A percentile compares a stretch with the other conserved stretches of the same genome.
Evolutionary conservation across 495 filamentous ascomycete species (phyloP).

Genomic region (Podospora conica): DNA sequence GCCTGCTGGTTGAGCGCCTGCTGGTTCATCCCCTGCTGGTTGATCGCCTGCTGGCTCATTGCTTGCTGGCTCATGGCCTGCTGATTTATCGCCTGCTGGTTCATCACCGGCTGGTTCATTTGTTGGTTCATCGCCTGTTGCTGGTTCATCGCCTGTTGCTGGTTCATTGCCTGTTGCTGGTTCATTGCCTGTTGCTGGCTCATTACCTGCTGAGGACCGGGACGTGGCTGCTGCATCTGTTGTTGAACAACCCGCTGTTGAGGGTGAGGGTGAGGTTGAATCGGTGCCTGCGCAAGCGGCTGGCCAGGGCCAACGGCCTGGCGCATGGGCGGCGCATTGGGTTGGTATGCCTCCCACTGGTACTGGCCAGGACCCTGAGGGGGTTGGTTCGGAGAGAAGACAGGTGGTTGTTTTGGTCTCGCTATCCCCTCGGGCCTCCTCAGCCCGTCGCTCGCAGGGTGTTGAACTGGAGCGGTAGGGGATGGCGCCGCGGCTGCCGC

Average conservation of each 20-base stretch:
- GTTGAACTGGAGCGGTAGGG: slow-evolving; percentile 6
- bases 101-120: not conserved
- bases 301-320: slow-evolving; percentile 15
- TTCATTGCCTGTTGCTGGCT: slow-evolving; percentile 6
- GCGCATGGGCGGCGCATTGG: slow-evolving; percentile 19
- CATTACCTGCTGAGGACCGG: slow-evolving; percentile 19
- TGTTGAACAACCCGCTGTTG: slow-evolving; percentile 17
- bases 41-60: not conserved
- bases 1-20: not conserved
- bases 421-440: slow-evolving; percentile 23
- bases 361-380: slow-evolving; percentile 23
- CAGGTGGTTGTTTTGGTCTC: slow-evolving; percentile 14
- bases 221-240: slow-evolving; percentile 12
- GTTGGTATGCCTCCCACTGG: slow-evolving; percentile 50
- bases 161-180: not conserved
- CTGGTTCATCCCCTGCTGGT: not conserved
- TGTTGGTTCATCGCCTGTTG: not conserved
- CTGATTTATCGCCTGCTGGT: not conserved
- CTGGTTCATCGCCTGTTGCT: not conserved
- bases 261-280: slow-evolving; percentile 5
- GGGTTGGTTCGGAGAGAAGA: not conserved
- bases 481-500: not conserved
- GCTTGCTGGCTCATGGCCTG: not conserved
- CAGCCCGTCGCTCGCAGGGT: slow-evolving; percentile 23
- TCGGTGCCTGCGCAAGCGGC: slow-evolving; percentile 17